These are phyloP conservation scores for Trametes coccinea DNA, from an alignment of 768 basidiomycete species.

Conservation along the genomic window DNA sequence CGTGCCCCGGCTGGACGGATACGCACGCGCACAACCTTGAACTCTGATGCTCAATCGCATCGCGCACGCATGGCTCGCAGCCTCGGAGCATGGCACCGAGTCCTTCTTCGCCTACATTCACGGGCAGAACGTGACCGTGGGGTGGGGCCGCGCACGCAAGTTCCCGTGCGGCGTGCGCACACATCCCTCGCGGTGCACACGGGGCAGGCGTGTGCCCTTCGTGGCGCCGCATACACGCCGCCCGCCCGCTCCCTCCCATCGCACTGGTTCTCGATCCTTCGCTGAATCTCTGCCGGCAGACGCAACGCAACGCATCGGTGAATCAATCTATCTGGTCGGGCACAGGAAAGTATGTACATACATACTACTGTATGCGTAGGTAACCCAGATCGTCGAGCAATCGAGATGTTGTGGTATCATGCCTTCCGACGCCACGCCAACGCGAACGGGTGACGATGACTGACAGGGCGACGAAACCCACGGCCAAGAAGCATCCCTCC, in stretches of 20 bases:
- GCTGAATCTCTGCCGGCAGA: too few relatives aligned
- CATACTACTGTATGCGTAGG: too few relatives aligned
- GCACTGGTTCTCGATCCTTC: not conserved
- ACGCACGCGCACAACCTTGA: not conserved
- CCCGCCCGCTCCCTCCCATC: not conserved
- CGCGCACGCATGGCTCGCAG: not conserved
- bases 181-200: not conserved
- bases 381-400: too few relatives aligned
- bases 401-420: too few relatives aligned
- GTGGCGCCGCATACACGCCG: not conserved
- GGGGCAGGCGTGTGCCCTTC: not conserved
- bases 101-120: too few relatives aligned
- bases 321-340: not conserved
- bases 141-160: not conserved
- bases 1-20: constrained; percentile 8
- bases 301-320: too few relatives aligned
- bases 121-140: constrained; percentile 9
- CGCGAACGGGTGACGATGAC: too few relatives aligned
- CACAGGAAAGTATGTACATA: too few relatives aligned
- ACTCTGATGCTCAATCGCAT: not conserved
- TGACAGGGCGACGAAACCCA: not conserved
- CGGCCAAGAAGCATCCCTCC: not conserved
- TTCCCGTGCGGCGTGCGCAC: not conserved
- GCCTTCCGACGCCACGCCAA: too few relatives aligned
- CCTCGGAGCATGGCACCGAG: too few relatives aligned